Percentiles rank a stretch among this genome's conserved stretches.
phyloP scores from a whole-genome alignment of 1,139 yeast species.

The Scheffersomyces titani region DNA sequence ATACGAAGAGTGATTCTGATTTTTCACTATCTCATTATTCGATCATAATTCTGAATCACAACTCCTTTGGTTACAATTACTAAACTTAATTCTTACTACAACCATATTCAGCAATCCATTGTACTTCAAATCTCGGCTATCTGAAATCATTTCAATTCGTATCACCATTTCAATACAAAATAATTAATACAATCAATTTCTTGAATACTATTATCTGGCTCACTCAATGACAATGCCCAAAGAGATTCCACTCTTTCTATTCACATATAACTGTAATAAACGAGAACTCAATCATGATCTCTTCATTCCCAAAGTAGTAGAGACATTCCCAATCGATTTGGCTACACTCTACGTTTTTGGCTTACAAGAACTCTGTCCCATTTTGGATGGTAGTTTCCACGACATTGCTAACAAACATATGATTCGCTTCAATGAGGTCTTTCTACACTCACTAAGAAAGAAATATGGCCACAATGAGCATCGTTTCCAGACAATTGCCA shows the following conservation, averaged over 20 bases:
- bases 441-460: constrained; percentile 40
- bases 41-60: too few relatives aligned
- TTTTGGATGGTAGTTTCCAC: constrained; percentile 61
- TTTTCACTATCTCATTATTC: neutral
- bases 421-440: constrained; percentile 37
- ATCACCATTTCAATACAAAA: neutral
- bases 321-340: constrained; percentile 31
- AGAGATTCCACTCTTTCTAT: constrained; percentile 24
- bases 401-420: constrained; percentile 39
- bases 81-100: too few relatives aligned
- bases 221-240: neutral
- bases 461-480: constrained; percentile 30
- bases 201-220: too few relatives aligned
- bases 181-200: neutral
- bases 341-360: constrained; percentile 64
- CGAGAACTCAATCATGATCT: constrained; percentile 21
- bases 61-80: too few relatives aligned
- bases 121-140: neutral
- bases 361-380: constrained; percentile 71
- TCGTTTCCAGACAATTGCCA: constrained; percentile 46
- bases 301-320: constrained; percentile 24
- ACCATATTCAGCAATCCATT: neutral
- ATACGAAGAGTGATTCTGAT: neutral
- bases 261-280: constrained; percentile 45
- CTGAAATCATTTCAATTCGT: neutral